phyloP scores from a whole-genome alignment of 306 rosid species.

The Vachellia collinsii region DNA sequence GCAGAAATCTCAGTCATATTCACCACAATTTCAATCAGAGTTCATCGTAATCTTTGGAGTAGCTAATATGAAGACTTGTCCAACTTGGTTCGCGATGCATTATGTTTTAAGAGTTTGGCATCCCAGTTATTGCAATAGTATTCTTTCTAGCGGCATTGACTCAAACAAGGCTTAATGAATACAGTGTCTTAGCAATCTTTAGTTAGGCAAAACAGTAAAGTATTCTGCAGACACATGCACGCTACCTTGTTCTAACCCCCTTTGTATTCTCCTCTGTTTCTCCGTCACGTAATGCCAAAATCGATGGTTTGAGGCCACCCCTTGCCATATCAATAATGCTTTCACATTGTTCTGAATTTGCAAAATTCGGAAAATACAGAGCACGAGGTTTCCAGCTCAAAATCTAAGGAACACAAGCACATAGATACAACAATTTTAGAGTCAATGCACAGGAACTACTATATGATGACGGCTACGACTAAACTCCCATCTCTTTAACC shows the following conservation, averaged over 20 bases:
- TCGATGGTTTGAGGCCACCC: conserved; percentile 67
- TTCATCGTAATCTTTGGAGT: conserved; percentile 14
- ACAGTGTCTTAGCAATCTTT: background rate
- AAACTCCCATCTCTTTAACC: background rate
- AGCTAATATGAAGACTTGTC: background rate
- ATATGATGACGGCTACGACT: background rate
- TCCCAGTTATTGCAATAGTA: conserved; percentile 12
- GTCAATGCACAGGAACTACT: conserved; percentile 32
- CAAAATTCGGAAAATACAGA: conserved; percentile 82
- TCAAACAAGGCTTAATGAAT: conserved; percentile 6
- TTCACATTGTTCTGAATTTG: conserved; percentile 76
- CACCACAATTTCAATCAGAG: conserved; percentile 16
- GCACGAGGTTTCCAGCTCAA: conserved; percentile 95
- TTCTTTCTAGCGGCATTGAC: conserved; percentile 28
- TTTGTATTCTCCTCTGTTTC: conserved; percentile 65
- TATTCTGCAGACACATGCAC: conserved; percentile 12
- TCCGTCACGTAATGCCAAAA: conserved; percentile 80
- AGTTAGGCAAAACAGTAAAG: conserved; percentile 14
- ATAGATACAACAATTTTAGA: conserved; percentile 5
- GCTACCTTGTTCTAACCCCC: conserved; percentile 86
- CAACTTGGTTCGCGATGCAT: conserved; percentile 1
- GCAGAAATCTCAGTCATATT: conserved; percentile 26
- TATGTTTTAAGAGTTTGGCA: conserved; percentile 12
- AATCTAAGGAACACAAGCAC: conserved; percentile 46
- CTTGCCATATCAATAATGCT: conserved; percentile 58